A percentile compares a stretch with the other conserved stretches of the same genome.
These are phyloP conservation scores for Lodderomyces theae DNA, from an alignment of 1,139 yeast species.

Conservation along the genomic window DNA sequence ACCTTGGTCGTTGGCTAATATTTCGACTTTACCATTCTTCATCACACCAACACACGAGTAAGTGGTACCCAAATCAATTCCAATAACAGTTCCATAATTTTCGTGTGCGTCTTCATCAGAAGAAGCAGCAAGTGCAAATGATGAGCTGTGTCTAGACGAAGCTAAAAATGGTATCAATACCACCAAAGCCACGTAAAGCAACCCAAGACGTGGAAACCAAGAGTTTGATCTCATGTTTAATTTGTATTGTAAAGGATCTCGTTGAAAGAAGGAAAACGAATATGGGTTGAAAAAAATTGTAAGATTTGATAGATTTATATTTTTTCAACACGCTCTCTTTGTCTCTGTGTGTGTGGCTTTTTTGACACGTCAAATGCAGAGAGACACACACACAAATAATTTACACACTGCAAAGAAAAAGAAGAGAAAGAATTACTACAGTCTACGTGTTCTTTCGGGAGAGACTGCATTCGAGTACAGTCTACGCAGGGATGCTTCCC, in stretches of 20 bases:
- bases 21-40: constrained; percentile 89
- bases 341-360: too few relatives aligned
- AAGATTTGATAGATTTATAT: background rate
- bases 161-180: constrained; percentile 55
- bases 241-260: too few relatives aligned
- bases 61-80: constrained; percentile 83
- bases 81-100: constrained; percentile 75
- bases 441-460: too few relatives aligned
- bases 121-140: constrained; percentile 25
- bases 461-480: too few relatives aligned
- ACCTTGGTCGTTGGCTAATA: constrained; percentile 93
- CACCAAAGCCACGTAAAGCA: constrained; percentile 17
- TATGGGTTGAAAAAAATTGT: constrained; percentile 1
- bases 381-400: background rate
- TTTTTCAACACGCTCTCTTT: background rate
- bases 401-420: too few relatives aligned
- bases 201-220: constrained; percentile 17
- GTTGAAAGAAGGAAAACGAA: constrained; percentile 2
- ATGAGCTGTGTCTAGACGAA: constrained; percentile 13
- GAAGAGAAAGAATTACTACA: too few relatives aligned
- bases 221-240: constrained; percentile 11
- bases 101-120: constrained; percentile 43
- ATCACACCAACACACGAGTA: constrained; percentile 94
- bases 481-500: too few relatives aligned
- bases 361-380: too few relatives aligned